Percentiles rank a stretch among this genome's conserved stretches.
These are phyloP conservation scores for Talaromyces sp. DNA, from an alignment of 2,329 filamentous ascomycete genomes.

Conservation along the genomic window DNA sequence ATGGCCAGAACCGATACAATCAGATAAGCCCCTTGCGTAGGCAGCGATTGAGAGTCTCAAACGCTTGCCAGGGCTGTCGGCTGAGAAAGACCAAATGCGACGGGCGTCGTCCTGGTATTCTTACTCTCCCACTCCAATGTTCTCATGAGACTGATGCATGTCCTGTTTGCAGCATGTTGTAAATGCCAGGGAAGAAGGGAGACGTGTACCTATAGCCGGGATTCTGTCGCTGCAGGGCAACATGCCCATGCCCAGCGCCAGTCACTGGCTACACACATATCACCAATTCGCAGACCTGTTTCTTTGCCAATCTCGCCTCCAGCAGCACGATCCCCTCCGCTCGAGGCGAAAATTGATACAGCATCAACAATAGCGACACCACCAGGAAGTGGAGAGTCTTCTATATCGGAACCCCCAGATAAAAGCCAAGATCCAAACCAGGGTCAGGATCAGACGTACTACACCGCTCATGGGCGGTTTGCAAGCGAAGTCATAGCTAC, in stretches of 20 bases:
- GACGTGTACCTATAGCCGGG: constrained; percentile 13
- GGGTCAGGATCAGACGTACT: constrained; percentile 9
- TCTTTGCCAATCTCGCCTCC: not conserved
- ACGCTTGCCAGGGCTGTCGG: constrained; percentile 17
- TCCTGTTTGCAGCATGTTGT: constrained; percentile 8
- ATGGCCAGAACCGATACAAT: not conserved
- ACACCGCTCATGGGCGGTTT: constrained; percentile 16
- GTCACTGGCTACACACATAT: not conserved
- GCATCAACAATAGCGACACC: not conserved
- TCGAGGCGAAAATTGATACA: not conserved
- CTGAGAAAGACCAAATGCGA: constrained; percentile 18
- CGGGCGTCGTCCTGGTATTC: constrained; percentile 15
- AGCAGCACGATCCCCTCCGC: not conserved
- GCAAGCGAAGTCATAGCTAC: constrained; percentile 14
- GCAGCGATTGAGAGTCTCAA: constrained; percentile 15
- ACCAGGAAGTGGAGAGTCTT: not conserved
- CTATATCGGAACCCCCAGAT: not conserved
- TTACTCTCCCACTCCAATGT: not conserved
- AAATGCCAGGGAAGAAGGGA: constrained; percentile 11
- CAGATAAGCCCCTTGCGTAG: constrained; percentile 1
- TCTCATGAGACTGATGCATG: not conserved
- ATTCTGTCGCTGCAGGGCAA: not conserved
- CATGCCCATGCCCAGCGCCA: not conserved
- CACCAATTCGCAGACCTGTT: constrained; percentile 1
- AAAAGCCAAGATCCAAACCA: not conserved